Evolutionary conservation across 768 basidiomycete species (phyloP), one percentile per base, ranked within the genome.

Genomic region (Rhodotorula diobovata): DNA sequence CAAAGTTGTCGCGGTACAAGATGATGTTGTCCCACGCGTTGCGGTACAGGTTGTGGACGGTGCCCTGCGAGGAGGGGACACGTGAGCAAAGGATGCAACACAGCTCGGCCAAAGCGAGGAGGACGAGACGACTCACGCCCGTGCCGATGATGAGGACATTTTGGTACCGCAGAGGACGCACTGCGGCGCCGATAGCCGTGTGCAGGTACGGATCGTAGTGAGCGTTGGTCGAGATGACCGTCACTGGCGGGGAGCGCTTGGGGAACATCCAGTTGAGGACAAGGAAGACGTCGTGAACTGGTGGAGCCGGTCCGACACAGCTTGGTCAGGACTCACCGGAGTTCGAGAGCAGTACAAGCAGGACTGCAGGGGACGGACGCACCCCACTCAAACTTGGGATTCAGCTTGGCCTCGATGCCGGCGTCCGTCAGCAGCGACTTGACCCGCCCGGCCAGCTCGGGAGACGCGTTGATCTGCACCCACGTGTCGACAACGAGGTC

Each of bases 221-320:
- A 15, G 74, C 71, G 48, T 75, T 75, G 55, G 71, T 72, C 60
- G 66, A 68, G 39, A 75, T 65, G 37, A 75, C 61, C 4, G 63
- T 62, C 25, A 67, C 63, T 2, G 74, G 71, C 20, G 71, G 63
- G 1, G 68, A 70, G 45, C 71, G 57, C 23, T 66, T 70, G 15
- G 68, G 68, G 64, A 75, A 75, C 74, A 75, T 75, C 74, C 74
- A 75, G 45, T 71, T 68, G 10, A 75, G 61, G 37, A 75, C 71
- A 62, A 75, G 58, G 61, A 68, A 68, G 34, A 48, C 37, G n/a
- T 68, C 61, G 51, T 61, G 67, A 28, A 62, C 46, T 50, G 41
- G 6, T 18, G 41, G 41, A 15, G 41, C n/a, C n/a, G n/a, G n/a
- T n/a, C n/a, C n/a, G n/a, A n/a, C n/a, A n/a, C n/a, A n/a, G n/a